Conservation (phyloP, 2,329 filamentous ascomycete genomes). For the Ilyonectria sp. region DNA sequence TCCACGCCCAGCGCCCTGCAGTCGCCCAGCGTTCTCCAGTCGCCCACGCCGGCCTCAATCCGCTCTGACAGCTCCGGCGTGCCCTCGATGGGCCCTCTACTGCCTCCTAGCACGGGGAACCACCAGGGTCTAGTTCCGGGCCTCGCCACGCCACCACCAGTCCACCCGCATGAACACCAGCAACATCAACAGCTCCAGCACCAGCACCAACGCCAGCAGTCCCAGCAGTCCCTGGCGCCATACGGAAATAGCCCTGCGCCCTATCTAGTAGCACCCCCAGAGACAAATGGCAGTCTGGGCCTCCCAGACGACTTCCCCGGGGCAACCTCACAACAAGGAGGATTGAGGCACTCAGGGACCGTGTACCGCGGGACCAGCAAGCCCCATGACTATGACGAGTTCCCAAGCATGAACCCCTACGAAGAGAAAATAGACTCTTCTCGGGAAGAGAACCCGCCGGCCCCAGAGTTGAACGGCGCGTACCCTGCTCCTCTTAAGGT, state of each 20-base stretch:
- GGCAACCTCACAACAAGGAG: conserved; percentile 23
- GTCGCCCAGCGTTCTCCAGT: conserved; percentile 26
- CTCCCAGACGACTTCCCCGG: conserved; percentile 20
- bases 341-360: conserved; percentile 34
- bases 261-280: conserved; percentile 3
- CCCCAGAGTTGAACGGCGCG: conserved; percentile 21
- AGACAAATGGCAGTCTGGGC: conserved; percentile 22
- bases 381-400: conserved; percentile 41
- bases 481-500: conserved; percentile 24
- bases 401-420: conserved; percentile 38
- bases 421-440: conserved; percentile 18
- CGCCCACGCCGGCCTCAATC: conserved; percentile 33
- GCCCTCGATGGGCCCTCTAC: conserved; percentile 33
- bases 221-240: conserved; percentile 16
- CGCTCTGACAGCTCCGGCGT: conserved; percentile 33
- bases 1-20: conserved; percentile 18
- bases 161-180: conserved; percentile 8
- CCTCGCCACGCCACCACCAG: conserved; percentile 17
- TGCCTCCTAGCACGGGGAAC: conserved; percentile 32
- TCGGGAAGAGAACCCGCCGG: conserved; percentile 22
- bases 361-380: conserved; percentile 41
- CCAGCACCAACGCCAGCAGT: conserved; percentile 20
- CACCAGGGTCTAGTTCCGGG: conserved; percentile 27
- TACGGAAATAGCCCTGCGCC: background rate
- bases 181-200: conserved; percentile 12